Evolutionary conservation across 2,329 filamentous ascomycete genomes (phyloP), one percentile per base, ranked within the genome.

Genomic region (Aspergillus tanneri): DNA sequence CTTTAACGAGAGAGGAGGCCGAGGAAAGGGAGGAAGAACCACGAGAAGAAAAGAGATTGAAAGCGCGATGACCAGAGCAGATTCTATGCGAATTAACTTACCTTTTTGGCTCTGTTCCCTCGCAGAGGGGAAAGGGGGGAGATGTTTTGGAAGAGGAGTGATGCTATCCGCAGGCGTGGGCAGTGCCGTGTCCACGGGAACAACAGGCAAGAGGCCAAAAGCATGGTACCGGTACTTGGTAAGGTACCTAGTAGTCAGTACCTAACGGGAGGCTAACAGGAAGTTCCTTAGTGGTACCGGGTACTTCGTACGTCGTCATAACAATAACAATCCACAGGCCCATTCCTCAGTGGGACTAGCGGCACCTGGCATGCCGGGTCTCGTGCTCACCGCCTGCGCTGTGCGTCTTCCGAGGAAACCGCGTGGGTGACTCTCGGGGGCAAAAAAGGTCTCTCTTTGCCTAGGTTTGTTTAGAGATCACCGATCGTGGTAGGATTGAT

Each of bases 31-130:
- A 42, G 42, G 49, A 43, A 45, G 16, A 47, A 37, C 34, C 39
- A 32, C 38, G 27, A 49, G 37, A 46, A 23, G 27, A 40, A 18
- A 34, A 22, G 16, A 41, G 14, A 36, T 9, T 28, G 16, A 25
- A 22, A 16, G 21, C 25, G 21, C 28, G 27, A 25, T n/a, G 23
- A 27, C 18, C 24, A 12, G 6, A n/a, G n/a, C n/a, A n/a, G n/a
- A 32, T 23, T 3, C 43, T 49, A 46, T 37, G 38, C 25, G 43
- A 42, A 27, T 49, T 44, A 40, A 59, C 57, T 57, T 58, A 58
- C 57, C 55, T 55, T 49, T 39, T 19, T 28, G n/a, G n/a, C n/a
- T n/a, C n/a, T 37, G 34, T 40, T 52, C 54, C 58, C 58, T 59
- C 56, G 51, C 56, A 55, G 56, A 60, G 58, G 58, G 58, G 41